Evolutionary conservation across 306 rosid genomes (phyloP).

Genomic region (Parietaria judaica): DNA sequence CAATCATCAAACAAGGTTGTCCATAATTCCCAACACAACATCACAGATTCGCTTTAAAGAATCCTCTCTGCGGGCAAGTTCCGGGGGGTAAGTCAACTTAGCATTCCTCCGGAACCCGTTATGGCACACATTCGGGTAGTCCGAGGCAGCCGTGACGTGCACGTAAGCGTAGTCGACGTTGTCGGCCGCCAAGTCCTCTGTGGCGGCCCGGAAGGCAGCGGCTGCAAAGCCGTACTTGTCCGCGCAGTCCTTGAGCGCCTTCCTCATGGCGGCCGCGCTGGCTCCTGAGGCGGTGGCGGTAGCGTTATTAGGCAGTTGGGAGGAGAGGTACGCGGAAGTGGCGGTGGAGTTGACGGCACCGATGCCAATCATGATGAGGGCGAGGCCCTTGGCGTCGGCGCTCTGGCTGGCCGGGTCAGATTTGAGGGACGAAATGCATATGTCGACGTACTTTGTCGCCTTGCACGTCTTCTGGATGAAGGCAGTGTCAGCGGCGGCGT

Average conservation of each 20-base stretch:
- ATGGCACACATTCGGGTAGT: constrained; percentile 76
- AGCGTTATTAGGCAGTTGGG: constrained; percentile 31
- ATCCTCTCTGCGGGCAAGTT: constrained; percentile 60
- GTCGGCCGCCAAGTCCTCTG: constrained; percentile 45
- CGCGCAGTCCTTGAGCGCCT: constrained; percentile 60
- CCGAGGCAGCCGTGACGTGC: constrained; percentile 65
- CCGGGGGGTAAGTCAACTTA: constrained; percentile 43
- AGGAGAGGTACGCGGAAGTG: constrained; percentile 62
- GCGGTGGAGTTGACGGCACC: constrained; percentile 66
- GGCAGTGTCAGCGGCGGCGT: constrained; percentile 30
- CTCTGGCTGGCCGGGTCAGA: constrained; percentile 57
- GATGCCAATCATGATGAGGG: constrained; percentile 47
- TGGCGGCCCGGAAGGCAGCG: constrained; percentile 54
- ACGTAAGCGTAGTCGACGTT: constrained; percentile 68
- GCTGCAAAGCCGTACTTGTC: constrained; percentile 58
- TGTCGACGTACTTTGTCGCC: constrained; percentile 57
- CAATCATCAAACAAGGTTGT: constrained; percentile 38
- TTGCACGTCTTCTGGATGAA: constrained; percentile 67
- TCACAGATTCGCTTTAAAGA: constrained; percentile 70
- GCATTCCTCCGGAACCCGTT: constrained; percentile 50
- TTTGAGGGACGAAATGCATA: constrained; percentile 62
- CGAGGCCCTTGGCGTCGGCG: constrained; percentile 60
- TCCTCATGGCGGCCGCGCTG: constrained; percentile 26
- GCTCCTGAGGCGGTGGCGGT: constrained; percentile 22
- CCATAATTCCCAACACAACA: constrained; percentile 73